Evolutionary conservation across 139 green algal species (phyloP), one percentile per base, ranked within the genome.

Genomic region (Gonium pectorale): DNA sequence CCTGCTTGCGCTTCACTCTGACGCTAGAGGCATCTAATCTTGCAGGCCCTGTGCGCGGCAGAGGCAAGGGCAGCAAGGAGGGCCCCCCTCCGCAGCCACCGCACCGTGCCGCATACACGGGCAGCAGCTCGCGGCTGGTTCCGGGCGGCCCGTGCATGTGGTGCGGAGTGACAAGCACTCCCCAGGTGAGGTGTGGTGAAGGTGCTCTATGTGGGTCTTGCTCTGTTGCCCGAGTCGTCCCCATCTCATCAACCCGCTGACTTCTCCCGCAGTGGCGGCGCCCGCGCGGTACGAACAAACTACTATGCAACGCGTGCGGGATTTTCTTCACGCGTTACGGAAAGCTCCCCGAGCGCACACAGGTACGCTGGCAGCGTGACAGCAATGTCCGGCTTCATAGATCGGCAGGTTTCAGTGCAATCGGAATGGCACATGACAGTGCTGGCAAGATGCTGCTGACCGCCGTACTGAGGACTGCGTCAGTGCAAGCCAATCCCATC

Each of bases 301-400:
- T 83, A 0, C 41, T 83, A 2, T 83, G 77, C 77, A 83, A 83
- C 31, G 77, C 77, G 8, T 83, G 77, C 41, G 77, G 77, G 22
- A 83, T 83, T 31, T 83, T 66, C 62, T 83, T 74, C 63, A 83
- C 77, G 0, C 60, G 77, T 3, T 83, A 83, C 44, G 77, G 77
- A 7, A 40, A 35, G 5, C 31, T 73, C 4, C 77, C 77, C 0
- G 77, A 83, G 44, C 49, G 56, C n/a, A n/a, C n/a, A n/a, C n/a
- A n/a, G n/a, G n/a, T n/a, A n/a, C n/a, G n/a, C n/a, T n/a, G n/a
- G n/a, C n/a, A n/a, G n/a, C n/a, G n/a, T n/a, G n/a, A n/a, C n/a
- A n/a, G n/a, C n/a, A n/a, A n/a, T n/a, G n/a, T n/a, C n/a, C n/a
- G n/a, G n/a, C n/a, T n/a, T n/a, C n/a, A n/a, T n/a, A n/a, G n/a